Evolutionary conservation across 1,284 basidiomycete species (phyloP), one percentile per base, ranked within the genome.

Genomic region (Pseudomicrostroma phylloplanum): DNA sequence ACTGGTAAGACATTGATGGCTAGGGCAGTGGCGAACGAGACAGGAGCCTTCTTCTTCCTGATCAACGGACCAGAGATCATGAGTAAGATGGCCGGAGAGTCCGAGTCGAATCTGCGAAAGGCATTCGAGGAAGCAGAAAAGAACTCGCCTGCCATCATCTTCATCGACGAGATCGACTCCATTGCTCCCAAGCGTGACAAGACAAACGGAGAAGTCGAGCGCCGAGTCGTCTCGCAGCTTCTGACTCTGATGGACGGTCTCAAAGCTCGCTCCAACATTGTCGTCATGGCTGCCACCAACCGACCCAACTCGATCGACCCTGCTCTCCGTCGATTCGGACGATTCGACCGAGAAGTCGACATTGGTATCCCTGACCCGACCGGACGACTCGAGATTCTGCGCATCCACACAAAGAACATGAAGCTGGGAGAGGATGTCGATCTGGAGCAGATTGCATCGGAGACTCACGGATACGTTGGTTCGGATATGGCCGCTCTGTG

Each of bases 331-430:
- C 92, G 94, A 64, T 97, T 97, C 81, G 94, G 94, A 80, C 91
- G 96, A 62, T 98, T 98, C 82, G 96, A 98, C 82, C 90, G 94
- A 79, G 96, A 98, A 83, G 90, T 98, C 69, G 94, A 98, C 82
- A 98, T 98, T 71, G 92, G 96, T 79, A 97, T 98, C 71, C 96
- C 94, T 59, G 94, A 98, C 81, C 93, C 94, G 0, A 97, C 93
- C 64, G 93, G 94, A 62, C 94, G 96, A 81, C 86, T 97, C 54
- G 94, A 98, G 81, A 97, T 98, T 74, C 87, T 98, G 66, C 90
- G 94, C 67, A 98, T 98, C 70, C 94, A 97, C 84, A 98, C 96
- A 63, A 98, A 97, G 88, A 98, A 98, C 84, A 98, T 98, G 94
- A 98, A 97, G 83, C 85, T 98, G 53, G 86, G 82, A n/a, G 93